Evolutionary conservation across 176 grass and related monocot species (phyloP), one percentile per base, ranked within the genome.

Genomic region (Zoysia pacifica): DNA sequence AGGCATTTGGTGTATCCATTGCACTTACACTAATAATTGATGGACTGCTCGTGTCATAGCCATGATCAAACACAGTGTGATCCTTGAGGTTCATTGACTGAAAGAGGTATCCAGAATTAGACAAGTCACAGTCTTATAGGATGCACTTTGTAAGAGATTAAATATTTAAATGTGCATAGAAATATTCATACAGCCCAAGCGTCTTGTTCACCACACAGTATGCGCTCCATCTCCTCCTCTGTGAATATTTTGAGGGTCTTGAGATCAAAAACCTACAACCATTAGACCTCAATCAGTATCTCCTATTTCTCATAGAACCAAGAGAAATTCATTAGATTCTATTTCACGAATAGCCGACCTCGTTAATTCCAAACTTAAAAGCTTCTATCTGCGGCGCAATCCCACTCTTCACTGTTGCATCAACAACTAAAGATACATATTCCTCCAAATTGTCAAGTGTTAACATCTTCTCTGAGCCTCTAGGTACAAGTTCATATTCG

Each of bases 171-270:
- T 48, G 3, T 40, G 6, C 38, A n/a, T 64, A n/a, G 40, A 79
- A 78, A 47, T 58, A 54, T 56, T 20, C 88, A 48, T 90, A 93
- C 91, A 78, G 79, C 75, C 91, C 85, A 93, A 61, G 82, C 5
- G 70, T 90, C 82, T 11, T 83, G 85, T 86, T 93, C 91, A 7
- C 91, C 91, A 20, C 91, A 93, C 18, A 93, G 79, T 88, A 93
- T 77, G 52, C 54, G n/a, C 68, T 93, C 91, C 75, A 93, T 81
- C 61, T 93, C 91, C 14, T 88, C 79, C 61, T 93, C 88, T 3
- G 67, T 74, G 65, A 93, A 90, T 43, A 93, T 74, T 88, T 67
- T 60, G 63, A 93, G 82, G 14, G 85, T 45, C 63, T 73, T 66
- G 2, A 90, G 38, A 62, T 75, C 36, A 54, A 93, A 90, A 65